Percentiles rank a stretch among this genome's conserved stretches.
phyloP scores from a whole-genome alignment of 495 filamentous ascomycete species.

The Tuber borchii region DNA sequence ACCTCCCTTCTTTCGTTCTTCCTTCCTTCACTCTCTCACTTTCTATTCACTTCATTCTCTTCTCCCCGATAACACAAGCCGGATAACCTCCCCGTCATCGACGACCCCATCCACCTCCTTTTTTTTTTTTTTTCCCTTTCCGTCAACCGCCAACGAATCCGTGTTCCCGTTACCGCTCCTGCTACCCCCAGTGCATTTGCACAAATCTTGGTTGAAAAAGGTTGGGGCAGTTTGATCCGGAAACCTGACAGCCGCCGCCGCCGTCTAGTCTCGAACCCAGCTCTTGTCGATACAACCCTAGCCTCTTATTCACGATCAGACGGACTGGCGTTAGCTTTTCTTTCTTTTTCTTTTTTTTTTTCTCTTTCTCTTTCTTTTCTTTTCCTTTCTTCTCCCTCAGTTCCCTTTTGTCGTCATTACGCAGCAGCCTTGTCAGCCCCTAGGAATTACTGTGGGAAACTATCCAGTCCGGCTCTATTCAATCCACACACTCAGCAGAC shows the following conservation, averaged over 20 bases:
- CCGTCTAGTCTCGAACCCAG: neutral
- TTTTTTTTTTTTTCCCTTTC: neutral
- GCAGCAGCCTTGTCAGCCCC: conserved; percentile 19
- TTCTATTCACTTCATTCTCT: neutral
- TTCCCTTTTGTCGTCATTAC: conserved; percentile 25
- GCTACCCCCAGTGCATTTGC: neutral
- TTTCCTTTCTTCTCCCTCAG: conserved; percentile 8
- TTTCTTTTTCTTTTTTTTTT: conserved; percentile 7
- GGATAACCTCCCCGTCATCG: neutral
- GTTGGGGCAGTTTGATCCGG: neutral
- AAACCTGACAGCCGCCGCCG: neutral
- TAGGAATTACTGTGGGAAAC: neutral
- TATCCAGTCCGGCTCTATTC: neutral
- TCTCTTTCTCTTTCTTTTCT: conserved; percentile 27
- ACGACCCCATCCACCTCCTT: neutral
- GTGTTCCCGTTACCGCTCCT: neutral
- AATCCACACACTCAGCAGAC: neutral
- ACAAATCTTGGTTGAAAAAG: neutral
- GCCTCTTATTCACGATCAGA: neutral
- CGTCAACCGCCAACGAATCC: neutral
- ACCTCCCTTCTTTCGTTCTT: neutral
- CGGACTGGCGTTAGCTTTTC: neutral
- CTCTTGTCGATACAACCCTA: neutral
- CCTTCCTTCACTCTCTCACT: neutral
- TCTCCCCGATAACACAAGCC: neutral